These are phyloP conservation scores for Coleophoma crateriformis DNA, from an alignment of 2,329 filamentous ascomycete species.

Conservation along the genomic window DNA sequence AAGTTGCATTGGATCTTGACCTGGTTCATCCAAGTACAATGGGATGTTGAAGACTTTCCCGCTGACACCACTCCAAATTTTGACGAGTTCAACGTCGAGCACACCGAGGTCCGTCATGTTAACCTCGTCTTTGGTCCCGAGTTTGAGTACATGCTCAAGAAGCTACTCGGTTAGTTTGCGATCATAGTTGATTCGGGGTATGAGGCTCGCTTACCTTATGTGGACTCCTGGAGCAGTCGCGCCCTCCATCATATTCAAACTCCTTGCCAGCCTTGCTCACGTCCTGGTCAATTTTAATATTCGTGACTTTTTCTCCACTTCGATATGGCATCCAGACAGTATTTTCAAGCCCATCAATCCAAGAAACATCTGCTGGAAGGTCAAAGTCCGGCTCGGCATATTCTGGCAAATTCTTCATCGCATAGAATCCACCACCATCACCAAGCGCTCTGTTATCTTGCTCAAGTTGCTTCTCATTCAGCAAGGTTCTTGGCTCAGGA, in stretches of 20 bases:
- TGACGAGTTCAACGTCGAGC: too few relatives aligned
- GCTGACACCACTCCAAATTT: slow-evolving; percentile 20
- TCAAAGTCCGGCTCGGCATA: slow-evolving; percentile 5
- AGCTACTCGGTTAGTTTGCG: too few relatives aligned
- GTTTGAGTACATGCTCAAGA: too few relatives aligned
- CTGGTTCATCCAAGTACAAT: slow-evolving; percentile 5
- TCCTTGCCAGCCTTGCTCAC: slow-evolving; percentile 3
- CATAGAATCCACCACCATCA: slow-evolving; percentile 1
- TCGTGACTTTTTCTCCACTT: slow-evolving; percentile 13
- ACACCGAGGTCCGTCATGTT: too few relatives aligned
- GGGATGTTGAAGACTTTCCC: slow-evolving; percentile 24
- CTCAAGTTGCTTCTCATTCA: too few relatives aligned
- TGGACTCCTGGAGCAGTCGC: neutral
- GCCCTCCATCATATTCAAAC: neutral
- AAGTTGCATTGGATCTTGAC: slow-evolving; percentile 1
- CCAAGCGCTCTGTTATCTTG: too few relatives aligned
- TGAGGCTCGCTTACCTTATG: neutral
- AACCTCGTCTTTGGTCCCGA: too few relatives aligned
- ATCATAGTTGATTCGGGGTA: too few relatives aligned
- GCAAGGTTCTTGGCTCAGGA: too few relatives aligned
- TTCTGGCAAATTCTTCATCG: slow-evolving; percentile 12
- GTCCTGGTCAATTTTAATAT: slow-evolving; percentile 15
- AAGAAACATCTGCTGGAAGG: neutral
- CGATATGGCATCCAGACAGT: slow-evolving; percentile 21
- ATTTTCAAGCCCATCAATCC: slow-evolving; percentile 16